Base-by-base conservation (phyloP, 169 alveolate species). In the Plasmodium cynomolgi region DNA sequence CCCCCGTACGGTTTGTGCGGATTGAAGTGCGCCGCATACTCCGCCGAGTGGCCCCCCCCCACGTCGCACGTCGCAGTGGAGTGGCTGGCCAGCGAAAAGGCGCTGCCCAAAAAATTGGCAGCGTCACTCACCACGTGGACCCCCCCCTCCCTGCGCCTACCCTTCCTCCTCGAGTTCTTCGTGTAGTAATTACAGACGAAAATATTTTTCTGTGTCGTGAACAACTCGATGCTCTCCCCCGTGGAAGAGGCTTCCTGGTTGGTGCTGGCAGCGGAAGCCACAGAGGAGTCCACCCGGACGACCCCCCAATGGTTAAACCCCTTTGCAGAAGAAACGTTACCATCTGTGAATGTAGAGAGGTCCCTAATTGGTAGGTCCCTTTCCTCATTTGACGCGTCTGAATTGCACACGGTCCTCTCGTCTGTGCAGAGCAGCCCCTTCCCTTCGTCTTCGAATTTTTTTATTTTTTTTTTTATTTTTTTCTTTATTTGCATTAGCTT, bases 391-490 rank as follows among this genome's bases (percentile, higher is more conserved):
- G 85, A 81, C 20, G 37, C 3, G 5, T 68, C 77, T 3, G 37
- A 20, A 68, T 20, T 68, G 37, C 31, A 29, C 37, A 68, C 1
- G 54, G 68, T 39, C 56, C 20, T 20, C n/a, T 44, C 39, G 3
- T 58, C 80, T 2, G 47, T 71, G 29, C 79, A 17, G 2, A 31
- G 11, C 26, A 39, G 6, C 23, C 37, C 20, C 11, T 56, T 68
- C 23, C 23, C 47, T 26, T 72, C 62, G 17, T 50, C 58, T 37
- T 86, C 93, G 17, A 75, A 86, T 2, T 20, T 26, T 77, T 54
- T 39, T 15, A 86, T 86, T 56, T 86, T 86, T 33, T 86, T 47
- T 77, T 86, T 86, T 84, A 86, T 86, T n/a, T 44, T 86, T 31
- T 86, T 75, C 44, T 86, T 84, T 20, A 86, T 86, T 75, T 86